Percentiles rank a stretch among this genome's conserved stretches.
Evolutionary conservation across 2,329 filamentous ascomycete species (phyloP).

Genomic region (Rhexocercosporidium sp.): DNA sequence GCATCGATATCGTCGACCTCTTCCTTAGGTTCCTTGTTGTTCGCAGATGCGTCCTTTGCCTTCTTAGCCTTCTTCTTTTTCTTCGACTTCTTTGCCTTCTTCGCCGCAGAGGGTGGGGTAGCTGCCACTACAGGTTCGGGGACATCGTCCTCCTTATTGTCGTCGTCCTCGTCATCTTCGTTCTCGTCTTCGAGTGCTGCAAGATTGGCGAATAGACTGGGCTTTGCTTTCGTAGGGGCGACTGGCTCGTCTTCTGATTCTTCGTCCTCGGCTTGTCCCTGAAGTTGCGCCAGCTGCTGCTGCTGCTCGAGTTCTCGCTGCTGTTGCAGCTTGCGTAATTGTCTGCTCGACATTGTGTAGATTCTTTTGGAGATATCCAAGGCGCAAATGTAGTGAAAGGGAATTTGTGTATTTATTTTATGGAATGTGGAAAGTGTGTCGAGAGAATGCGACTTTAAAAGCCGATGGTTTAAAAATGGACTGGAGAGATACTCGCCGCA

Average conservation of each 20-base stretch:
- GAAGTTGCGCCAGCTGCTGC: constrained; percentile 32
- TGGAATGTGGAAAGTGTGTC: neutral
- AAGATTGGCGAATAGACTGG: constrained; percentile 60
- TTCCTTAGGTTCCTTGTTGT: constrained; percentile 40
- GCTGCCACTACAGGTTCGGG: constrained; percentile 41
- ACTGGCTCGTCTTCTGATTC: constrained; percentile 40
- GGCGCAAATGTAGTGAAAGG: too few relatives aligned
- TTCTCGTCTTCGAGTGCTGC: constrained; percentile 50
- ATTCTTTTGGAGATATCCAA: neutral
- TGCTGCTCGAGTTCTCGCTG: constrained; percentile 41
- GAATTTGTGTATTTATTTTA: neutral
- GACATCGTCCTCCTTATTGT: constrained; percentile 38
- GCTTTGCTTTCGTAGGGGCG: constrained; percentile 46
- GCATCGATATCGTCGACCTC: constrained; percentile 68
- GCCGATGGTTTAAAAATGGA: neutral
- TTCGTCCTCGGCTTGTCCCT: constrained; percentile 34
- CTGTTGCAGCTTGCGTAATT: constrained; percentile 44
- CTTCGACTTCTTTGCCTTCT: constrained; percentile 64
- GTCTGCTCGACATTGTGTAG: constrained; percentile 42
- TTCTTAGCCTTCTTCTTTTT: constrained; percentile 54
- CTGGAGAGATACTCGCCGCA: neutral
- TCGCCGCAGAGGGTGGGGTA: constrained; percentile 22
- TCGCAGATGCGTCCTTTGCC: constrained; percentile 36
- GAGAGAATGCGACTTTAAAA: neutral
- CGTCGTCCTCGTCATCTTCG: constrained; percentile 43